A percentile compares a stretch with the other conserved stretches of the same genome.
Conservation (phyloP, 345 rosid genomes). For the Boechera stricta region DNA sequence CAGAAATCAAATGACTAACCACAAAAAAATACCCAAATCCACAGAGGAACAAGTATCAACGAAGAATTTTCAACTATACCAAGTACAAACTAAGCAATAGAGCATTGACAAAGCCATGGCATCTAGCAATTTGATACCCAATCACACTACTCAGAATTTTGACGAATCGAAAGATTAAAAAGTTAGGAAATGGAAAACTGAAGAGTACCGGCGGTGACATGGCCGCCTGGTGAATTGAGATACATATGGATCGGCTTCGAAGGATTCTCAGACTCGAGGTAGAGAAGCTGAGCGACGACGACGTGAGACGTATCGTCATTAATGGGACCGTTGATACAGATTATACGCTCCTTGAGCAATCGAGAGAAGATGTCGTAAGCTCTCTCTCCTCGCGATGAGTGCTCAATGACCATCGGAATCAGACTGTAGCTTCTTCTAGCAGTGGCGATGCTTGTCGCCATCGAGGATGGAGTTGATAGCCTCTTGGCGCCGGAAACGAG, state of each 20-base stretch:
- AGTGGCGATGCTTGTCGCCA: conserved; percentile 25
- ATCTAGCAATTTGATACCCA: background rate
- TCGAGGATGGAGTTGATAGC: conserved; percentile 28
- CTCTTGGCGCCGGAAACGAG: conserved; percentile 38
- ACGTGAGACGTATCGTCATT: conserved; percentile 93
- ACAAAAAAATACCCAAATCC: background rate
- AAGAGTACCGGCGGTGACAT: conserved; percentile 85
- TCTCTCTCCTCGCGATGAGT: conserved; percentile 96
- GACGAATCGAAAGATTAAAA: background rate
- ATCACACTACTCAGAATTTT: conserved; percentile 1
- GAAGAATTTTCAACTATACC: background rate
- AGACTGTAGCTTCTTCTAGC: conserved; percentile 62
- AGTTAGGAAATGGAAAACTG: background rate
- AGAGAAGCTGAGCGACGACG: conserved; percentile 98
- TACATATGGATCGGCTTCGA: conserved; percentile 98
- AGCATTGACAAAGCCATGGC: background rate
- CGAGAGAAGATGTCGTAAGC: conserved; percentile 97
- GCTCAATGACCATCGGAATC: conserved; percentile 97
- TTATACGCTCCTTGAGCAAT: conserved; percentile 87
- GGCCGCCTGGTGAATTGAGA: conserved; percentile 98
- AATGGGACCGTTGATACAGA: conserved; percentile 93
- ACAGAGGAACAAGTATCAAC: background rate
- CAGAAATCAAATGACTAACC: conserved; percentile 2
- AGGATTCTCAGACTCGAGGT: conserved; percentile 96
- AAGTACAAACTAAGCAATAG: conserved; percentile 7